Base-by-base conservation (phyloP, 1,139 yeast species). In the Candida sp. region DNA sequence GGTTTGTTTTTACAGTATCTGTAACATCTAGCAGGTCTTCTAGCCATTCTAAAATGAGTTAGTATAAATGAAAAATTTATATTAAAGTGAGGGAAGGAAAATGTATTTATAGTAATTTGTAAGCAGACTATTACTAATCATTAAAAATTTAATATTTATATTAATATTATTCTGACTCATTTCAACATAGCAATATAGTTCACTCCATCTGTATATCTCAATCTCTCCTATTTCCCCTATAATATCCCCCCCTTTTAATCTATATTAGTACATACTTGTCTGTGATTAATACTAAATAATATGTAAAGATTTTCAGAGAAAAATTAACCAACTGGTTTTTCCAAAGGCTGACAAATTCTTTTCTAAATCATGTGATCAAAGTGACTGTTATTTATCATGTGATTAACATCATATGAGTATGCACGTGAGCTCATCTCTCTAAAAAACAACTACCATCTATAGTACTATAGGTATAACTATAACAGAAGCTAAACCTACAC, bases 11-110 rank as follows among this genome's bases (percentile, higher is more conserved):
- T 93, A 86, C 97, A 95, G 95, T 91, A 93, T 84, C 99, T 90
- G 97, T 93, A 93, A 85, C 99, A 93, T 86, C 98, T 89, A 85
- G 99, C 99, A 79, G 99, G 99, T 88, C 99, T 93, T 82, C 99
- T 91, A 77, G 99, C 98, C 99, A 93, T 93, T 66, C 70, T 68
- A 49, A 33, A 41, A 34, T 22, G 30, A 33, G 74, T 67, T 69
- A 69, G 76, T 70, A 64, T 29, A n/a, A 30, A 34, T 12, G 27
- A 25, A 15, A 15, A 15, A 15, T 15, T 15, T 15, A 15, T 15
- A 15, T 15, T 15, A 2, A 15, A 15, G 19, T 15, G 19, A 15
- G 19, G 19, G 19, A 32, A 32, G 19, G 19, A 7, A 12, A 11
- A 32, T 11, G 34, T 32, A 32, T 32, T 32, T 32, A 32, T 32